Conservation (phyloP, 106 monocot species). For the Iris macrosiphon region DNA sequence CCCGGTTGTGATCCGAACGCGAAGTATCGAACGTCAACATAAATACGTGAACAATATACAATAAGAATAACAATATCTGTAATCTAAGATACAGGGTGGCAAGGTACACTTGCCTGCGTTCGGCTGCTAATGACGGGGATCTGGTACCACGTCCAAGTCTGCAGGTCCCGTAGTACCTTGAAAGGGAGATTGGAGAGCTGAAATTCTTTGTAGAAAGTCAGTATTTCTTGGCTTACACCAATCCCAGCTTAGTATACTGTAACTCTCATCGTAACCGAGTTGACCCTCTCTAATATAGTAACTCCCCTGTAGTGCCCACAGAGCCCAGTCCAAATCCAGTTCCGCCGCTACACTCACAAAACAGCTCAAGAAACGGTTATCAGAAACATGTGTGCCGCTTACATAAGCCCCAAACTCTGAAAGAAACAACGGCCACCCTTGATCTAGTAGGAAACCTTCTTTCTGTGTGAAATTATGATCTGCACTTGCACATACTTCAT, state of each 20-base stretch:
- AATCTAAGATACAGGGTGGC: no score
- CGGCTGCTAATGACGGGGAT: no score
- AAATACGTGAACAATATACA: no score
- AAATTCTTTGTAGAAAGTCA: constrained; percentile 13
- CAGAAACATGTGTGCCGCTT: constrained; percentile 37
- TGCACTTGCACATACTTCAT: constrained; percentile 46
- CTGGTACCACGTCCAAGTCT: no score
- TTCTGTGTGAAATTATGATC: constrained; percentile 14
- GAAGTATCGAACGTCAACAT: no score
- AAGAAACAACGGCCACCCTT: constrained; percentile 48
- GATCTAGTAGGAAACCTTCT: constrained; percentile 43
- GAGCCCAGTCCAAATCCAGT: constrained; percentile 57
- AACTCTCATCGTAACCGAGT: constrained; percentile 22
- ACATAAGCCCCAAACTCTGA: constrained; percentile 65
- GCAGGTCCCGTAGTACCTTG: no score
- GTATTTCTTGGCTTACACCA: constrained; percentile 24
- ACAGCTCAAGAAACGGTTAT: constrained; percentile 53
- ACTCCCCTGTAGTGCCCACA: constrained; percentile 58
- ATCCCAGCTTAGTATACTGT: constrained; percentile 19
- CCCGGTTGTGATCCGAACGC: no score
- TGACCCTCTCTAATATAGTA: constrained; percentile 37
- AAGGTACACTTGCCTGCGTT: no score
- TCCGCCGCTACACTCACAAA: constrained; percentile 29
- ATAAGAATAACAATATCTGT: no score
- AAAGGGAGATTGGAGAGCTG: constrained; percentile 24